Evolutionary conservation across 2,329 filamentous ascomycete species (phyloP).

Genomic region (Pseudogymnoascus sp.): DNA sequence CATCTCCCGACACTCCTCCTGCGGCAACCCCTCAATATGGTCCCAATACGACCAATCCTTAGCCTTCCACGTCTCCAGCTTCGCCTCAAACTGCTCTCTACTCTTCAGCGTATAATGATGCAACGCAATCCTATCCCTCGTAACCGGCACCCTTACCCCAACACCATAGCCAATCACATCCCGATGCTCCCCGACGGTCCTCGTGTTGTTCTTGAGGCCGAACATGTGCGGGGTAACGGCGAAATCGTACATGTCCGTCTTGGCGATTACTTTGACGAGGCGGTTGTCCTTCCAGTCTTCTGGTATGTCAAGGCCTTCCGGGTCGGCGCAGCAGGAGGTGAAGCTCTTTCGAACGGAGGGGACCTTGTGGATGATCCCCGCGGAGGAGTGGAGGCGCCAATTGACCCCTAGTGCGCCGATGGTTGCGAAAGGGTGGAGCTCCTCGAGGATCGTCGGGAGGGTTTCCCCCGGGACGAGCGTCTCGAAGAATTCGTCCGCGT

Average conservation of each 20-base stretch:
- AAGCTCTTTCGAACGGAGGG: constrained; percentile 22
- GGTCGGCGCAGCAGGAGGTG: constrained; percentile 24
- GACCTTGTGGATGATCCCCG: constrained; percentile 20
- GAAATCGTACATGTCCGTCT: constrained; percentile 18
- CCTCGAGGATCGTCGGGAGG: constrained; percentile 21
- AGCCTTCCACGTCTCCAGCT: constrained; percentile 22
- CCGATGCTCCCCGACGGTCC: constrained; percentile 23
- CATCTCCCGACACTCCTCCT: constrained; percentile 21
- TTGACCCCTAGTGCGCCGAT: constrained; percentile 28
- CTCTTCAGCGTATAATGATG: constrained; percentile 30
- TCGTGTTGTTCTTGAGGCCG: constrained; percentile 12
- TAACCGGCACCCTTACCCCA: constrained; percentile 23
- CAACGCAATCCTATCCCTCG: constrained; percentile 23
- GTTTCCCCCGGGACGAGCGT: constrained; percentile 18
- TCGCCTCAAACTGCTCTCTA: constrained; percentile 25
- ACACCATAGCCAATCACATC: constrained; percentile 15
- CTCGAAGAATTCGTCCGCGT: constrained; percentile 16
- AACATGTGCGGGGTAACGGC: constrained; percentile 22
- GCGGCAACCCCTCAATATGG: constrained; percentile 20
- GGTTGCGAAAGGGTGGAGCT: constrained; percentile 19
- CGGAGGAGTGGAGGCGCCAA: constrained; percentile 27
- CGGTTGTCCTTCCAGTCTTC: constrained; percentile 20
- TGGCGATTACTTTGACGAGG: constrained; percentile 28
- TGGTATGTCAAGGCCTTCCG: constrained; percentile 7
- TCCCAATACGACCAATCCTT: constrained; percentile 21